Conservation (phyloP, 805 yeast species). For the Nakazawaea ishiwadae region DNA sequence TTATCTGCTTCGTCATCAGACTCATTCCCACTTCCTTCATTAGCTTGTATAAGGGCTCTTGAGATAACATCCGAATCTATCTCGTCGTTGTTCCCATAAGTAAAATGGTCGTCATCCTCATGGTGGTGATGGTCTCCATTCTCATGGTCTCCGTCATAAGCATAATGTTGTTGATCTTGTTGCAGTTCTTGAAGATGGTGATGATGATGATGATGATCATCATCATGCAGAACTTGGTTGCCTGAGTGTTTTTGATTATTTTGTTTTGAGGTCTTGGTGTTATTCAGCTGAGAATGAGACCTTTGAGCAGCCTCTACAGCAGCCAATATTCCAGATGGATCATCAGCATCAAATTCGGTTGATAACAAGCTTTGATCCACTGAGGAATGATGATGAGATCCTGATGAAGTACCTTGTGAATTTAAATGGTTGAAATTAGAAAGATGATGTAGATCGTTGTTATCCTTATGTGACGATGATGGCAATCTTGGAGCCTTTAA, state of each 20-base stretch:
- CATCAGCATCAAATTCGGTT: slow-evolving; percentile 36
- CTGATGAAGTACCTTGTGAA: slow-evolving; percentile 12
- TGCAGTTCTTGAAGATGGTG: slow-evolving; percentile 6
- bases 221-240: slow-evolving; percentile 3
- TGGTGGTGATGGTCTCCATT: slow-evolving; percentile 16
- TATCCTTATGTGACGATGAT: not conserved
- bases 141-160: slow-evolving; percentile 11
- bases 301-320: slow-evolving; percentile 58
- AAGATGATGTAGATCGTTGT: slow-evolving; percentile 6
- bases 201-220: slow-evolving; percentile 9
- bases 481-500: not conserved
- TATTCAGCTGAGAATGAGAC: slow-evolving; percentile 13
- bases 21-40: slow-evolving; percentile 29
- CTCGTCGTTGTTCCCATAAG: slow-evolving; percentile 27
- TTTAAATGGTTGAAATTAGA: slow-evolving; percentile 16
- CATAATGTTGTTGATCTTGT: slow-evolving; percentile 13
- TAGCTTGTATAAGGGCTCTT: slow-evolving; percentile 59
- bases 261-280: slow-evolving; percentile 1
- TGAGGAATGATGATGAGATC: slow-evolving; percentile 22
- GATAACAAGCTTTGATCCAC: slow-evolving; percentile 18
- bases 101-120: slow-evolving; percentile 2
- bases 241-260: slow-evolving; percentile 1
- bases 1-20: slow-evolving; percentile 12
- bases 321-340: slow-evolving; percentile 43
- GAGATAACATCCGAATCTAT: slow-evolving; percentile 67